Evolutionary conservation across 2,329 filamentous ascomycete genomes (phyloP), one percentile per base, ranked within the genome.

Genomic region (Canariomyces notabilis): DNA sequence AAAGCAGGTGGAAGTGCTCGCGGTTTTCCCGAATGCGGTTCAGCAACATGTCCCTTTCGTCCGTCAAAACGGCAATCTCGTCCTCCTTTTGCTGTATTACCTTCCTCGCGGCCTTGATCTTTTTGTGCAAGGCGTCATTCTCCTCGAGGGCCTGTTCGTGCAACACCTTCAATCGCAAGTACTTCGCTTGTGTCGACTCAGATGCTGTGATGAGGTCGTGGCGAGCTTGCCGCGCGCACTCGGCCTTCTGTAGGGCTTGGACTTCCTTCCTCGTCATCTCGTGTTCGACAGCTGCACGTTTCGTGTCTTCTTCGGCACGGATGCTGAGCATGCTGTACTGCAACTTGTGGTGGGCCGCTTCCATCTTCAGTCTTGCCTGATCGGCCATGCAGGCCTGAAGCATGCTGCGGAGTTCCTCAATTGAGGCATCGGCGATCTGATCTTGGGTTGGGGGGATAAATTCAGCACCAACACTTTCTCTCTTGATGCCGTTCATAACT

Each of bases 231-330:
- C 77, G 78, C 42, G 80, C 78, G 61, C 85, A 79, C 60, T 93
- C 86, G 12, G 82, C 82, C 51, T 77, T 75, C 50, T 89, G 85
- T 21, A 96, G 71, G 11, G 90, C 87, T 51, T 95, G 87, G 16
- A 95, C 85, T 66, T 96, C 89, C 18, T 86, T 79, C 52, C 88
- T 80, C n/a, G 85, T 85, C 79, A 96, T 90, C 54, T 93, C 87
- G 58, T 95, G 86, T 66, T 96, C 91, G 5, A 96, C 90, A 29
- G 83, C 85, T 56, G 91, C 89, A 20, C 89, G 82, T 66, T 94
- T 90, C 8, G 88, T 80, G 22, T 89, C 85, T 57, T 95, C 89
- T 39, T 85, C 82, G 44, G 87, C 89, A 60, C 95, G 88, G 54
- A 96, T 82, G 42, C 80, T 82, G 21, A 95, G 76, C 60, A 96